Evolutionary conservation across 495 filamentous ascomycete genomes (phyloP).

Genomic region (Tuber calosporum): DNA sequence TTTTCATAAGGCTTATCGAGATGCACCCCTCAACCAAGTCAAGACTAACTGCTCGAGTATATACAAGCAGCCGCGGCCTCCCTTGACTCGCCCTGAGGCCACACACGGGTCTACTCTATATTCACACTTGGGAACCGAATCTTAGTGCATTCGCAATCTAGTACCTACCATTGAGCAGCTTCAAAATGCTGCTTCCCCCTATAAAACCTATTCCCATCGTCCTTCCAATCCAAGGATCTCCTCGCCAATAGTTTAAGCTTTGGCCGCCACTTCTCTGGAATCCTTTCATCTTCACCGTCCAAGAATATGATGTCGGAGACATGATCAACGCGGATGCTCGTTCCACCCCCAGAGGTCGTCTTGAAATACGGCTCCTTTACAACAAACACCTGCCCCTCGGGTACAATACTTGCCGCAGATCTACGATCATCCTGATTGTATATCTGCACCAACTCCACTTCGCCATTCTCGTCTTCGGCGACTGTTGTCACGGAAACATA

Average conservation of each 20-base stretch:
- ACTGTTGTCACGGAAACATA: constrained; percentile 14
- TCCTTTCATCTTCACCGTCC: constrained; percentile 6
- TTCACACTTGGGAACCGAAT: background rate
- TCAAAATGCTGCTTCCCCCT: constrained; percentile 6
- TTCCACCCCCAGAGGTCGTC: background rate
- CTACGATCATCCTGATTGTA: constrained; percentile 16
- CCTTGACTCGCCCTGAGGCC: background rate
- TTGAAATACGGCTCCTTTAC: constrained; percentile 32
- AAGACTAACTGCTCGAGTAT: background rate
- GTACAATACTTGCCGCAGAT: constrained; percentile 11
- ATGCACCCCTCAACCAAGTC: background rate
- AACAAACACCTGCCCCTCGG: constrained; percentile 22
- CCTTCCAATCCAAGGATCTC: constrained; percentile 15
- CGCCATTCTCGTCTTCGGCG: constrained; percentile 25
- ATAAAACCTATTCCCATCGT: constrained; percentile 22
- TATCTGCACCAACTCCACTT: constrained; percentile 21
- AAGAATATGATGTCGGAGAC: constrained; percentile 29
- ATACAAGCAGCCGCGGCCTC: background rate
- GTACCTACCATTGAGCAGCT: constrained; percentile 24
- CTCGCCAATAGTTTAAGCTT: constrained; percentile 7
- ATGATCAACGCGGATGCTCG: constrained; percentile 28
- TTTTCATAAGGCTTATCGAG: background rate
- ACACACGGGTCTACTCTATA: background rate
- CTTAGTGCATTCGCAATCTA: background rate
- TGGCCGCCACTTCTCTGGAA: constrained; percentile 24